A percentile compares a stretch with the other conserved stretches of the same genome.
Evolutionary conservation across 192 early-diverging fungal species (phyloP).

Genomic region (Umbelopsis vinacea): DNA sequence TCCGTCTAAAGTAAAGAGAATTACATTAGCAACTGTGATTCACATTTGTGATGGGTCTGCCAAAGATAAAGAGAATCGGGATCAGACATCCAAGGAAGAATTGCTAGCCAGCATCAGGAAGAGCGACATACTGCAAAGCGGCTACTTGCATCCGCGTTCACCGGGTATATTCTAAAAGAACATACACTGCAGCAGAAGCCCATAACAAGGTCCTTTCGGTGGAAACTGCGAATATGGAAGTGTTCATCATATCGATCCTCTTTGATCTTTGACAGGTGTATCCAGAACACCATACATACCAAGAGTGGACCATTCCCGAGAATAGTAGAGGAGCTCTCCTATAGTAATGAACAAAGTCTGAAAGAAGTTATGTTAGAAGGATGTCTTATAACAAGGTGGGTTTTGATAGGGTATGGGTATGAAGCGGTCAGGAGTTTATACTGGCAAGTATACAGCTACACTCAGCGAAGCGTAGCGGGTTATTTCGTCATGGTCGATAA

Average conservation of each 20-base stretch:
- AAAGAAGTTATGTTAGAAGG: background rate
- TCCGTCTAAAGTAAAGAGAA: too few relatives aligned
- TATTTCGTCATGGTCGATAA: slow-evolving; percentile 49
- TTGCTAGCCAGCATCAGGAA: slow-evolving; percentile 37
- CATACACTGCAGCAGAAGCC: slow-evolving; percentile 14
- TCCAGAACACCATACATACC: background rate
- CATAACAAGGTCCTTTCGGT: slow-evolving; percentile 34
- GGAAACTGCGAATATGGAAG: slow-evolving; percentile 48
- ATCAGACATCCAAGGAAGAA: slow-evolving; percentile 52
- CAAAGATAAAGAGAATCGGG: slow-evolving; percentile 8
- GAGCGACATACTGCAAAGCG: slow-evolving; percentile 16
- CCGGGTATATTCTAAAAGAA: slow-evolving; percentile 26
- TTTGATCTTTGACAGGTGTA: background rate
- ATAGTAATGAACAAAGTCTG: background rate
- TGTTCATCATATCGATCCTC: slow-evolving; percentile 40
- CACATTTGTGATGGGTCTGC: background rate
- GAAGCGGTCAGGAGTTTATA: slow-evolving; percentile 43
- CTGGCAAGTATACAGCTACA: slow-evolving; percentile 48
- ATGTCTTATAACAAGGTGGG: background rate
- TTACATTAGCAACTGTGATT: too few relatives aligned
- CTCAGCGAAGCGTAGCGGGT: slow-evolving; percentile 49
- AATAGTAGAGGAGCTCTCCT: background rate
- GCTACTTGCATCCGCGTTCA: slow-evolving; percentile 6
- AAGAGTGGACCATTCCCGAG: background rate
- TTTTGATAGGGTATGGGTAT: background rate